Evolutionary conservation across 78 protist genomes (phyloP).

Genomic region (Creolimax fragrantissima): DNA sequence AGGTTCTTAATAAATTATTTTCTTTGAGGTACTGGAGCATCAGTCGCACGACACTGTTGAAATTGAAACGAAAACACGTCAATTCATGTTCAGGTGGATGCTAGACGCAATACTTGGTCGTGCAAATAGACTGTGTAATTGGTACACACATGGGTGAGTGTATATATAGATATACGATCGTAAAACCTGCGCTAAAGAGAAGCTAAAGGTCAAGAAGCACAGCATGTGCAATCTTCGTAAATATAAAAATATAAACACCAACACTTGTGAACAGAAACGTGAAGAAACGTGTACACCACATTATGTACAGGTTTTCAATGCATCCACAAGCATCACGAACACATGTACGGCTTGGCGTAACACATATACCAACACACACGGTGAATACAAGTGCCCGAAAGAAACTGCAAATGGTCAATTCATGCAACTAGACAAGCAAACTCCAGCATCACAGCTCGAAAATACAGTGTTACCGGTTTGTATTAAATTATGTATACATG

Average conservation of each 20-base stretch:
- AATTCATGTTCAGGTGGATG: background rate
- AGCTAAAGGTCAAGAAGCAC: background rate
- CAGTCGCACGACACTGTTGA: slow-evolving; percentile 30
- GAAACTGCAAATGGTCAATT: too few relatives aligned
- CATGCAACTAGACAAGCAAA: background rate
- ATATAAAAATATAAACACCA: background rate
- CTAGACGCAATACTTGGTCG: background rate
- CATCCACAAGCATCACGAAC: background rate
- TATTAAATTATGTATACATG: background rate
- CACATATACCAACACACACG: background rate
- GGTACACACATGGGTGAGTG: background rate
- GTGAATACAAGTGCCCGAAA: background rate
- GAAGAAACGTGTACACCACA: background rate
- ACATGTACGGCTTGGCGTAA: background rate
- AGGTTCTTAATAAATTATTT: slow-evolving; percentile 3
- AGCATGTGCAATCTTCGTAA: background rate
- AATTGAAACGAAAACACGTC: background rate
- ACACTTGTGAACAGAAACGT: background rate
- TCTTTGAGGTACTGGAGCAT: slow-evolving; percentile 45
- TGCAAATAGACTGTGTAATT: background rate
- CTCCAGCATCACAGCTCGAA: background rate
- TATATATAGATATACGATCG: background rate
- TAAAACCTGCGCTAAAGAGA: background rate
- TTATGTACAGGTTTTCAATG: background rate
- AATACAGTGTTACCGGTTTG: background rate